Percentiles rank a stretch among this genome's conserved stretches.
Evolutionary conservation across 2,329 filamentous ascomycete species (phyloP).

Genomic region (Ampelomyces quisqualis): DNA sequence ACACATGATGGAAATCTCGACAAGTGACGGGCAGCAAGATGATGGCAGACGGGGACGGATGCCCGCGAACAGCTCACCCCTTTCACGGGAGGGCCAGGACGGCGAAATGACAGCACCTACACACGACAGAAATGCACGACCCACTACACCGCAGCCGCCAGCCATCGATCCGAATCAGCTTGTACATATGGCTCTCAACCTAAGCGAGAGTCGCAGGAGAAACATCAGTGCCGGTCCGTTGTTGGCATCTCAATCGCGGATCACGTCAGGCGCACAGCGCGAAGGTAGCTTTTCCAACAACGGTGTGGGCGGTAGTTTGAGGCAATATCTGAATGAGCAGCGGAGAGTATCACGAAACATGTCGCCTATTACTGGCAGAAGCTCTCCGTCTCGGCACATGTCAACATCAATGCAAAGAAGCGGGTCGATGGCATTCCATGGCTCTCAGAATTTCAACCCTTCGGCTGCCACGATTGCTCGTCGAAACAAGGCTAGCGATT

Average conservation of each 20-base stretch:
- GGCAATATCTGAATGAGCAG: constrained; percentile 72
- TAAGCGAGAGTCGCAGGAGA: constrained; percentile 76
- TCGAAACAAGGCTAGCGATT: constrained; percentile 78
- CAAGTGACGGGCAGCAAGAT: constrained; percentile 40
- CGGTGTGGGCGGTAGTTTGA: constrained; percentile 59
- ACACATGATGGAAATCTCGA: constrained; percentile 30
- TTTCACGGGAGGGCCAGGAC: constrained; percentile 19
- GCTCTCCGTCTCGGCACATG: constrained; percentile 37
- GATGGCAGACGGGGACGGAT: constrained; percentile 20
- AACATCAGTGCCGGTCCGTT: constrained; percentile 61
- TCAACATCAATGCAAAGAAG: constrained; percentile 29
- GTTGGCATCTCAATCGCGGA: constrained; percentile 51
- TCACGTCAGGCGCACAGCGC: constrained; percentile 46
- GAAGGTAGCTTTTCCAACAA: constrained; percentile 44
- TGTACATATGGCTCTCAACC: constrained; percentile 84
- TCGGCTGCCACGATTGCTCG: constrained; percentile 78
- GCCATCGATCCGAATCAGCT: constrained; percentile 84
- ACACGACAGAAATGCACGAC: constrained; percentile 9
- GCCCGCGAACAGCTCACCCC: constrained; percentile 21
- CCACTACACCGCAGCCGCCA: constrained; percentile 43
- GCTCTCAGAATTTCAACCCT: constrained; percentile 59
- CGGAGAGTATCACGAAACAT: constrained; percentile 62
- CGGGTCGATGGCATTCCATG: constrained; percentile 26
- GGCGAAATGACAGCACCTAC: too few relatives aligned
- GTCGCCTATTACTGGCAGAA: constrained; percentile 55